Percentiles rank a stretch among this genome's conserved stretches.
Evolutionary conservation across 1,284 basidiomycete genomes (phyloP).

Genomic region (Rhizoctonia solani): DNA sequence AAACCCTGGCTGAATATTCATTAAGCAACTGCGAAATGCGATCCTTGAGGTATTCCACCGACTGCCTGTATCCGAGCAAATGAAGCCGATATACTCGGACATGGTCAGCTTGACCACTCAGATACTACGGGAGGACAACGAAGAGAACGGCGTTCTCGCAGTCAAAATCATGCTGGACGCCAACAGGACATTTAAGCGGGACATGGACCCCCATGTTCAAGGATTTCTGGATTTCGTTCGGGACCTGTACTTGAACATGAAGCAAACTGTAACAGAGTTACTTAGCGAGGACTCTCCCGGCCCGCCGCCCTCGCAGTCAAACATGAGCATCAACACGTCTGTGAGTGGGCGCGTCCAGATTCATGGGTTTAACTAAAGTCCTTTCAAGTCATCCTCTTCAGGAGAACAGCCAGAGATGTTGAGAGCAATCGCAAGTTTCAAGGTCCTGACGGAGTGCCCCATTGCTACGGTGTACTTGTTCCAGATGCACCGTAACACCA

Average conservation of each 20-base stretch:
- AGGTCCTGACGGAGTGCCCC: slow-evolving; percentile 92
- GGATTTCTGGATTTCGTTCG: slow-evolving; percentile 79
- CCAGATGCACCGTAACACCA: slow-evolving; percentile 74
- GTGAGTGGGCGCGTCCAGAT: slow-evolving; percentile 33
- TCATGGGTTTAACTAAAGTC: slow-evolving; percentile 15
- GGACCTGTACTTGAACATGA: slow-evolving; percentile 79
- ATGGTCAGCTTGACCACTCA: slow-evolving; percentile 79
- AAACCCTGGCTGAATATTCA: neutral
- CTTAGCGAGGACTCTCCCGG: slow-evolving; percentile 53
- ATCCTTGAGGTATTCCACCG: slow-evolving; percentile 89
- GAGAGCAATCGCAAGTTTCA: slow-evolving; percentile 86
- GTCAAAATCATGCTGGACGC: slow-evolving; percentile 94
- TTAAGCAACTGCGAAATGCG: slow-evolving; percentile 76
- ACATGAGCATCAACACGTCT: slow-evolving; percentile 29
- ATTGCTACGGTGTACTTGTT: slow-evolving; percentile 92
- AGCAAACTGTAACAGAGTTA: slow-evolving; percentile 72
- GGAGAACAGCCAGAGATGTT: slow-evolving; percentile 48
- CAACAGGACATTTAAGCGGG: slow-evolving; percentile 66
- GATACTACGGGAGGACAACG: slow-evolving; percentile 88
- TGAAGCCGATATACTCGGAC: slow-evolving; percentile 69
- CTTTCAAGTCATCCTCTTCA: slow-evolving; percentile 27
- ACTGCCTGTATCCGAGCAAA: slow-evolving; percentile 79
- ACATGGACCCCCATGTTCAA: slow-evolving; percentile 76
- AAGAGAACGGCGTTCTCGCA: slow-evolving; percentile 90
- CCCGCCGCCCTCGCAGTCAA: slow-evolving; percentile 35